Evolutionary conservation across 1,284 basidiomycete species (phyloP), one percentile per base, ranked within the genome.

Genomic region (Microbotryum silenes-acaulis): DNA sequence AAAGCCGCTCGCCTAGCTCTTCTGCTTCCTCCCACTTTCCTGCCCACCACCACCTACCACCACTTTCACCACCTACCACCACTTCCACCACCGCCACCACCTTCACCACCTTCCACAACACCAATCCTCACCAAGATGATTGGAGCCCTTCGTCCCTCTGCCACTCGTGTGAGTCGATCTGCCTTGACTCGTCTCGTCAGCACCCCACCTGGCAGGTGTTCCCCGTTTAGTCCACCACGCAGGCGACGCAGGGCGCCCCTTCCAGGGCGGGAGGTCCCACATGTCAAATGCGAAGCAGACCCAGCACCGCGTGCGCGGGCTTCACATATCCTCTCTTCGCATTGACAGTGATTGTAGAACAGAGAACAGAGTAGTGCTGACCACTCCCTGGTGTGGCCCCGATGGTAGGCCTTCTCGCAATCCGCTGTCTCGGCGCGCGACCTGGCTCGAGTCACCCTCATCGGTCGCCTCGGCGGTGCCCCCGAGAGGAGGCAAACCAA

Each of bases 361-460:
- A 42, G 21, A 42, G 16, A 37, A 16, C 50, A 42, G 21, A 25
- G 23, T 46, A 21, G 42, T 37, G 42, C 54, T 27, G 54, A 21
- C 23, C 18, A 8, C 52, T 21, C 7, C 12, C 51, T 6, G 31
- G 46, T 33, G 20, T 50, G 25, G 4, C 55, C 21, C 44, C 6
- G n/a, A 8, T 49, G n/a, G 16, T 70, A 90, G 88, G 75, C 83
- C 1, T 90, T 90, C 74, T 84, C 86, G 9, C 83, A 84, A 4
- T 81, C 82, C 21, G 69, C 79, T 25, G 48, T 49, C 25, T 53
- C 67, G 25, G 57, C 61, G 6, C 60, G 62, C 29, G 71, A 71
- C 73, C 71, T 91, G 54, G 81, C 88, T 23, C 88, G 85, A 75
- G 80, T 91, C 61, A 80, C 80, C 29, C 83, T 91, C 63, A 78